Base-by-base conservation (phyloP, 768 basidiomycete species). In the Phlegmacium glaucopus region DNA sequence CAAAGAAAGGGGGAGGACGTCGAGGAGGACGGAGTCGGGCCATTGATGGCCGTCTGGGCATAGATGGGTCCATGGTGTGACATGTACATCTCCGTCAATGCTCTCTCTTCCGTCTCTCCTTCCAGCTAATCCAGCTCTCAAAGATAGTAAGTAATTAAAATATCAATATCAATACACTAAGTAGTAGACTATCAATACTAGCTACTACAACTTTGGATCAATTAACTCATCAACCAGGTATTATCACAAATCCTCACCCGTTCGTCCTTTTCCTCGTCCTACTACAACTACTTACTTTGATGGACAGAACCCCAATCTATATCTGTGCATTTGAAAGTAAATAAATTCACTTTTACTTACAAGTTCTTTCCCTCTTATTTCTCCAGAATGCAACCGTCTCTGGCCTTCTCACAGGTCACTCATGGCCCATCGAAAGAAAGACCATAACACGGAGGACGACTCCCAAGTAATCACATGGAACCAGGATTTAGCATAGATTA, bases 301-400 rank as follows among this genome's bases (percentile, higher is more conserved):
- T n/a, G n/a, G n/a, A n/a, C n/a, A 90, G 89, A 52, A 90, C 87
- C 2, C 81, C 87, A 1, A 85, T 91, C n/a, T 88, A 79, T 61
- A 89, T 91, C 47, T 91, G 89, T 55, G 83, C 74, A 4, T 68
- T 85, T 29, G 65, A 76, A 55, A 75, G 85, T 83, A 63, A 36
- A 63, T 58, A 27, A 28, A 22, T 37, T 38, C 15, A 34, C 34
- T 5, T 15, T 29, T 16, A 9, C 27, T 15, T 48, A 27, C 38
- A n/a, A n/a, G n/a, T 11, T 30, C 39, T 43, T 13, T 15, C 13
- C 45, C 32, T 53, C 29, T 42, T 30, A 26, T 9, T n/a, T 40
- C 38, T 42, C 4, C 59, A 82, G 83, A 77, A 43, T 92, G 89
- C 61, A 75, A 77, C 60, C 81, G 86, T 22, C 70, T 91, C 35